These are phyloP conservation scores for Plenodomus lindquistii DNA, from an alignment of 2,329 filamentous ascomycete species.

Conservation along the genomic window DNA sequence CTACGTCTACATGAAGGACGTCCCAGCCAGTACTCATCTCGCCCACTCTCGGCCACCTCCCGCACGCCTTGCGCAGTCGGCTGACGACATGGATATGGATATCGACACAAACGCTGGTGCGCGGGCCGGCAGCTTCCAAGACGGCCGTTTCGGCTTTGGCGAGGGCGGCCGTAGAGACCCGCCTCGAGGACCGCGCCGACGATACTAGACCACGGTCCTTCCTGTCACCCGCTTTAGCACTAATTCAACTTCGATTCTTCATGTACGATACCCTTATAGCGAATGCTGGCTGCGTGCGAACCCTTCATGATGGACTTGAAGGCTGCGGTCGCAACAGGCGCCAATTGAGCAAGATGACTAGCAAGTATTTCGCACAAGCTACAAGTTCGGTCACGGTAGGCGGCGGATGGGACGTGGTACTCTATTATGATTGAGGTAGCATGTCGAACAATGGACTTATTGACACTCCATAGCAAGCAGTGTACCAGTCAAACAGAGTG, in stretches of 20 bases:
- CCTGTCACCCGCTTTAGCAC: background rate
- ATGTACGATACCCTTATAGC: conserved; percentile 32
- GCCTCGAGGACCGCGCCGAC: conserved; percentile 39
- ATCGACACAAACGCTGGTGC: conserved; percentile 35
- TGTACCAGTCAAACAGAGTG: conserved; percentile 4
- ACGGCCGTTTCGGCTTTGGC: conserved; percentile 50
- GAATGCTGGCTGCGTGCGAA: conserved; percentile 2
- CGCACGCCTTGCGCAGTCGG: conserved; percentile 25
- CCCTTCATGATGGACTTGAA: background rate
- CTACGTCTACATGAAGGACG: conserved; percentile 70
- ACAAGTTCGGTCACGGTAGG: background rate
- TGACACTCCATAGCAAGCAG: conserved; percentile 4
- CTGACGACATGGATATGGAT: conserved; percentile 54
- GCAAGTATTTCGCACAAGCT: conserved; percentile 1
- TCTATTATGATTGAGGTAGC: background rate
- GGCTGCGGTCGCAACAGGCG: background rate
- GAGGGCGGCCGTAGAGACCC: conserved; percentile 31
- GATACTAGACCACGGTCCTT: conserved; percentile 26
- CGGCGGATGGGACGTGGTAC: background rate
- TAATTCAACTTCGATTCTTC: conserved; percentile 13
- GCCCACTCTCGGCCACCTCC: conserved; percentile 34
- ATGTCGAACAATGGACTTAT: background rate
- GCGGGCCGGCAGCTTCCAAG: conserved; percentile 46
- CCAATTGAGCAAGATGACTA: background rate
- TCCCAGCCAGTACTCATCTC: conserved; percentile 33